phyloP scores from a whole-genome alignment of 257 asterid genomes.

The Hygrophila difformis region DNA sequence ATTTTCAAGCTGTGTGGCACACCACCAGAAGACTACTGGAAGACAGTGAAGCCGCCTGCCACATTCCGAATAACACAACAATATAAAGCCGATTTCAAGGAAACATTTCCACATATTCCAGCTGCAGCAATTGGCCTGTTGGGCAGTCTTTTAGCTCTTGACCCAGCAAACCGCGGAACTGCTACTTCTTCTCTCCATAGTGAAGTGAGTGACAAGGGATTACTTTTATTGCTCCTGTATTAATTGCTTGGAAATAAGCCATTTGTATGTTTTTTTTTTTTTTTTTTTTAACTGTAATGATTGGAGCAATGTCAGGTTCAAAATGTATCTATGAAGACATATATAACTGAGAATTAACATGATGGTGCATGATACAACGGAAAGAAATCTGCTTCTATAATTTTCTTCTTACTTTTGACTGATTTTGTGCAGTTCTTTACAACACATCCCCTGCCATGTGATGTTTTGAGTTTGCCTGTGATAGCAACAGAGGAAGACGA shows the following conservation, averaged over 20 bases:
- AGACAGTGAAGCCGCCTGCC: constrained; percentile 59
- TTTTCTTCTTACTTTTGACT: neutral
- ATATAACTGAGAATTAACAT: too few relatives aligned
- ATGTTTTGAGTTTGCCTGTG: constrained; percentile 34
- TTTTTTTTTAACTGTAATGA: too few relatives aligned
- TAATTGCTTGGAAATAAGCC: neutral
- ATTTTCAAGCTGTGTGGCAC: constrained; percentile 81
- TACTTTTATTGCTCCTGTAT: neutral
- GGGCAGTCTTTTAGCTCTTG: constrained; percentile 46
- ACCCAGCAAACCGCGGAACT: constrained; percentile 54
- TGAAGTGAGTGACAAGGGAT: constrained; percentile 32
- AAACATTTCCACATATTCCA: constrained; percentile 46
- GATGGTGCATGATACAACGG: too few relatives aligned
- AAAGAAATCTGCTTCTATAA: too few relatives aligned
- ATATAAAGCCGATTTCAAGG: constrained; percentile 45
- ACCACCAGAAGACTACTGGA: constrained; percentile 75
- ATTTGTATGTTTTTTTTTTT: too few relatives aligned
- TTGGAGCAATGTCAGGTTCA: too few relatives aligned
- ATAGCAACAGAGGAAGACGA: constrained; percentile 23
- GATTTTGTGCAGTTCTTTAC: constrained; percentile 47
- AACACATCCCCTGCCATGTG: constrained; percentile 53
- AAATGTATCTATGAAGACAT: too few relatives aligned
- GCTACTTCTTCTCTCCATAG: constrained; percentile 47
- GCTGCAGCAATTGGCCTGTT: constrained; percentile 38
- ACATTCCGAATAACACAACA: constrained; percentile 60